Evolutionary conservation across 768 basidiomycete species (phyloP).

Genomic region (Mycena venus): DNA sequence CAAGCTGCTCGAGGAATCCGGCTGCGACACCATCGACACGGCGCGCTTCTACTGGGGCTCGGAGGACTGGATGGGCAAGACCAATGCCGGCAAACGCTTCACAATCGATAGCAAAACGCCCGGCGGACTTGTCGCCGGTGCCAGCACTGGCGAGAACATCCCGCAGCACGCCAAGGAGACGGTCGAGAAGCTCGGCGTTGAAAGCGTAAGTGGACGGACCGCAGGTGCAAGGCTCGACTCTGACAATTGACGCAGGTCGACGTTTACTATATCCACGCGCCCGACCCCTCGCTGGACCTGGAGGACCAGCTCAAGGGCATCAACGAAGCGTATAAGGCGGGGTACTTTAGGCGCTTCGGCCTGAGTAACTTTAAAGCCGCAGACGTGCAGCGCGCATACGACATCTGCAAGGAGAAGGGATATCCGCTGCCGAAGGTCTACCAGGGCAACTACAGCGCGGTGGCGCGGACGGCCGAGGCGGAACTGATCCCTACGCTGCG

Average conservation of each 20-base stretch:
- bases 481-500: background rate
- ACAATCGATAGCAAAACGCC: background rate
- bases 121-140: background rate
- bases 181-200: background rate
- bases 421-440: background rate
- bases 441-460: background rate
- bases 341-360: background rate
- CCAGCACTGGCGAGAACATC: background rate
- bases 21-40: background rate
- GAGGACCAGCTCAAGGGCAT: background rate
- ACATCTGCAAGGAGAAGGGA: background rate
- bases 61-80: background rate
- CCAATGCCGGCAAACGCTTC: background rate
- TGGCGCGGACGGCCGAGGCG: background rate
- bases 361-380: background rate
- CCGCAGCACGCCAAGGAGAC: background rate
- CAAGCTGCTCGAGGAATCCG: background rate
- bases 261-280: background rate
- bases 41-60: background rate
- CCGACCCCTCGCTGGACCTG: background rate
- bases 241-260: background rate
- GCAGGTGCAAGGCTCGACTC: background rate
- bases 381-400: background rate
- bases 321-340: background rate
- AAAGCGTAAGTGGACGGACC: background rate